Percentiles rank a stretch among this genome's conserved stretches.
Evolutionary conservation across 768 basidiomycete species (phyloP).

Genomic region (Symmetrospora coprosmae): DNA sequence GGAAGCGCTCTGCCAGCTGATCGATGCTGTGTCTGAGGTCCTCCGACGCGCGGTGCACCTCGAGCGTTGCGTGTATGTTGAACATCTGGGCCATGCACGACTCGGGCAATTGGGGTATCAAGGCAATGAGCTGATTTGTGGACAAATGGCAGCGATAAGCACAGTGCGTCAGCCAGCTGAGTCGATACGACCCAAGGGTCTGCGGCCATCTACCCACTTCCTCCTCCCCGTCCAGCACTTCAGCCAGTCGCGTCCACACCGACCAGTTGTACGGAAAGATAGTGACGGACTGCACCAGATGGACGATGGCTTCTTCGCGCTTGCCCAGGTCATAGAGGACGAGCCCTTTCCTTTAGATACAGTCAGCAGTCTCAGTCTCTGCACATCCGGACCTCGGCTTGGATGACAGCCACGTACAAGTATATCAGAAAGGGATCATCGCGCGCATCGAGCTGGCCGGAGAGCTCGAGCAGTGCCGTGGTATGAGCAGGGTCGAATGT

Average conservation of each 20-base stretch:
- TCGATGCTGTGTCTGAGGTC: constrained; percentile 69
- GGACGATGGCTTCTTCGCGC: constrained; percentile 74
- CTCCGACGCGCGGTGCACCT: constrained; percentile 76
- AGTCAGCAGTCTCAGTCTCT: constrained; percentile 18
- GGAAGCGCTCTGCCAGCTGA: constrained; percentile 65
- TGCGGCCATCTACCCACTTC: constrained; percentile 51
- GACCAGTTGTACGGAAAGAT: constrained; percentile 89
- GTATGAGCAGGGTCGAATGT: too few species aligned
- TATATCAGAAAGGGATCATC: constrained; percentile 73
- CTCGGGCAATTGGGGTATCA: constrained; percentile 43
- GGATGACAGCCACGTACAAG: constrained; percentile 49
- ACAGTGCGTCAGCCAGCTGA: too few species aligned
- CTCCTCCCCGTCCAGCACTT: constrained; percentile 49
- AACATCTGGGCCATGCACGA: constrained; percentile 56
- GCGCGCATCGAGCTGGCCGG: constrained; percentile 45
- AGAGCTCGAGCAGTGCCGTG: constrained; percentile 45
- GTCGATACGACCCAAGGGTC: too few species aligned
- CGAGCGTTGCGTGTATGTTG: constrained; percentile 74
- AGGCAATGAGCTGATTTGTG: constrained; percentile 37
- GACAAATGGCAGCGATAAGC: too few species aligned
- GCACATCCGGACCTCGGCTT: not conserved
- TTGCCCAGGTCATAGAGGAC: constrained; percentile 65
- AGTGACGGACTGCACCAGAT: constrained; percentile 57
- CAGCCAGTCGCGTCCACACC: constrained; percentile 59
- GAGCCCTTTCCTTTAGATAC: constrained; percentile 53